A percentile compares a stretch with the other conserved stretches of the same genome.
phyloP scores from a whole-genome alignment of 768 basidiomycete species.

The Clavulina sp. region DNA sequence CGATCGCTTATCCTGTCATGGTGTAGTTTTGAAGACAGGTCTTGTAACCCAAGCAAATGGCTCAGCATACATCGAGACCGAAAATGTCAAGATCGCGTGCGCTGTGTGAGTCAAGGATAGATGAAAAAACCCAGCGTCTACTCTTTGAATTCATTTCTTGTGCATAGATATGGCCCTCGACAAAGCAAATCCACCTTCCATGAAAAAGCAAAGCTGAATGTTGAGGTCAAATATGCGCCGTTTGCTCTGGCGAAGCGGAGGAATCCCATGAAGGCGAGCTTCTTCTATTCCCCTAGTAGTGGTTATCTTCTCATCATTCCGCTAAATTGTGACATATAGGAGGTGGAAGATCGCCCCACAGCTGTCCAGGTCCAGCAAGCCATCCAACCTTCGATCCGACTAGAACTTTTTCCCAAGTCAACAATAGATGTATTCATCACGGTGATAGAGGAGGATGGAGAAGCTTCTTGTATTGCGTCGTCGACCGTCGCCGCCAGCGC shows the following conservation, averaged over 20 bases:
- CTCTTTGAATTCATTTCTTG: background rate
- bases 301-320: background rate
- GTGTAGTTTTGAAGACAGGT: conserved; percentile 73
- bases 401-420: conserved; percentile 87
- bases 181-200: conserved; percentile 73
- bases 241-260: conserved; percentile 67
- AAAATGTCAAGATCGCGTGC: conserved; percentile 82
- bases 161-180: conserved; percentile 61
- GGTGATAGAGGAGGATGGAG: conserved; percentile 79
- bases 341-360: conserved; percentile 82
- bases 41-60: conserved; percentile 89
- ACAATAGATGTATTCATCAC: conserved; percentile 83
- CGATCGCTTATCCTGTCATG: conserved; percentile 1
- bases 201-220: conserved; percentile 76
- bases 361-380: conserved; percentile 75
- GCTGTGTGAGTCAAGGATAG: conserved; percentile 70
- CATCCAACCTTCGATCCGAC: conserved; percentile 61
- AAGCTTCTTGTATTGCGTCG: conserved; percentile 75
- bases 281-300: background rate
- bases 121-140: background rate
- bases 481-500: conserved; percentile 77
- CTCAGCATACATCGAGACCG: conserved; percentile 90
- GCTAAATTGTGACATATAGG: conserved; percentile 32
- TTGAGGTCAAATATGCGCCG: conserved; percentile 93
- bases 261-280: conserved; percentile 69